Evolutionary conservation across 805 yeast genomes (phyloP).

Genomic region (Yarrowia hollandica): DNA sequence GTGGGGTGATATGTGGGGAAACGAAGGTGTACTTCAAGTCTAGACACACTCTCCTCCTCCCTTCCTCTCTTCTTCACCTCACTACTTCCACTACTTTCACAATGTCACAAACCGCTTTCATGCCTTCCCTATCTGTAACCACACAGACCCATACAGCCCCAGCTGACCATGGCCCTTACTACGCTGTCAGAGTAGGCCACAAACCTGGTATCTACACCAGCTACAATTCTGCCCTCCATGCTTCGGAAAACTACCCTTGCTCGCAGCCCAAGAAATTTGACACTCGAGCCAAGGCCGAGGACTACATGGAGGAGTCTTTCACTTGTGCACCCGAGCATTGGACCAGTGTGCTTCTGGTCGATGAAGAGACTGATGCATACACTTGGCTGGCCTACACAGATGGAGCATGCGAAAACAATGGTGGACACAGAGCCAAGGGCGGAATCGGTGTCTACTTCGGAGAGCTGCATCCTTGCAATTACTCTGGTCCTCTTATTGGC

Average conservation of each 20-base stretch:
- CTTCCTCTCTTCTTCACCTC: not conserved
- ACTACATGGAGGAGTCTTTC: constrained; percentile 19
- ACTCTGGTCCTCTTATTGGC: constrained; percentile 5
- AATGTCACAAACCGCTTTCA: constrained; percentile 1
- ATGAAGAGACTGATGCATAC: constrained; percentile 62
- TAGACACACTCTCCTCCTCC: not conserved
- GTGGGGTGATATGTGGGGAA: constrained; percentile 25
- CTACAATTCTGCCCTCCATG: not conserved
- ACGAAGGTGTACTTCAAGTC: not conserved
- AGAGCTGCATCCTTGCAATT: constrained; percentile 32
- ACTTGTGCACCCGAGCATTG: constrained; percentile 20
- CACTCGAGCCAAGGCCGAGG: constrained; percentile 12
- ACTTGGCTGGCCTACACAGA: constrained; percentile 54
- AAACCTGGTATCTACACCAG: constrained; percentile 8
- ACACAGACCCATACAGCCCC: not conserved
- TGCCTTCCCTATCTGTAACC: not conserved
- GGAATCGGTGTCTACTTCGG: constrained; percentile 56
- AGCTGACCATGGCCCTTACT: constrained; percentile 14
- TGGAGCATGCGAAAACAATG: constrained; percentile 57
- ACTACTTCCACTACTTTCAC: not conserved
- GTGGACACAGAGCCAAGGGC: constrained; percentile 83
- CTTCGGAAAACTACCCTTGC: constrained; percentile 16
- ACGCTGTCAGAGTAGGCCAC: constrained; percentile 12
- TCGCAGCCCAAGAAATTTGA: constrained; percentile 26
- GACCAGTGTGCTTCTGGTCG: constrained; percentile 43